phyloP scores from a whole-genome alignment of 2,329 filamentous ascomycete species.

The Zymoseptoria crescenta region DNA sequence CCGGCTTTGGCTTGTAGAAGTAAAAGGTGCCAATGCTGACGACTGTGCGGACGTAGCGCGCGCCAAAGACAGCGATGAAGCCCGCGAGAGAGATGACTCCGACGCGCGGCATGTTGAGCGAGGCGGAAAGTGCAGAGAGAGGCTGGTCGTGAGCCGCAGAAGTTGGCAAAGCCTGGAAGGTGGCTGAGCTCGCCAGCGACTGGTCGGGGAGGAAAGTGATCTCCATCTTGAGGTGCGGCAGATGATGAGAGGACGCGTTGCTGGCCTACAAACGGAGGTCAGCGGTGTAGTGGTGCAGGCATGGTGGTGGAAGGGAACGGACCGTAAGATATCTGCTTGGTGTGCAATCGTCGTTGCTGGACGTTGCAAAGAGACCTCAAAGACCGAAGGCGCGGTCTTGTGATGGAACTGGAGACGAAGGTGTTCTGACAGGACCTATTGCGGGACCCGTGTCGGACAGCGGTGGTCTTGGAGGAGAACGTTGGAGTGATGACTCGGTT shows the following conservation, averaged over 20 bases:
- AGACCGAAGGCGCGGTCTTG: not conserved
- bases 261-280: not conserved
- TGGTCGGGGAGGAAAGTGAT: not conserved
- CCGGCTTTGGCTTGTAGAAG: constrained; percentile 22
- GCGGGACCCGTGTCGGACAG: no score
- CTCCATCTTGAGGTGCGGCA: not conserved
- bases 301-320: not conserved
- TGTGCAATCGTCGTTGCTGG: not conserved
- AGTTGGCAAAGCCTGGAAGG: not conserved
- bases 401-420: not conserved
- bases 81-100: not conserved
- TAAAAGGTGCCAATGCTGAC: constrained; percentile 24
- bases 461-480: no score
- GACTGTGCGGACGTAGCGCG: constrained; percentile 24
- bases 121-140: not conserved
- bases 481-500: not conserved
- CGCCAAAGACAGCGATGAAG: constrained; percentile 15
- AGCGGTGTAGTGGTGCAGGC: not conserved
- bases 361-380: not conserved
- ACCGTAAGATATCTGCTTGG: not conserved
- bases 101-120: not conserved
- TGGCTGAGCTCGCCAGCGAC: not conserved
- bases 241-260: not conserved
- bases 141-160: not conserved
- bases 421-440: not conserved